These are phyloP conservation scores for Pseudonitzschia multiseries DNA, from an alignment of 108 stramenopile genomes.

Conservation along the genomic window DNA sequence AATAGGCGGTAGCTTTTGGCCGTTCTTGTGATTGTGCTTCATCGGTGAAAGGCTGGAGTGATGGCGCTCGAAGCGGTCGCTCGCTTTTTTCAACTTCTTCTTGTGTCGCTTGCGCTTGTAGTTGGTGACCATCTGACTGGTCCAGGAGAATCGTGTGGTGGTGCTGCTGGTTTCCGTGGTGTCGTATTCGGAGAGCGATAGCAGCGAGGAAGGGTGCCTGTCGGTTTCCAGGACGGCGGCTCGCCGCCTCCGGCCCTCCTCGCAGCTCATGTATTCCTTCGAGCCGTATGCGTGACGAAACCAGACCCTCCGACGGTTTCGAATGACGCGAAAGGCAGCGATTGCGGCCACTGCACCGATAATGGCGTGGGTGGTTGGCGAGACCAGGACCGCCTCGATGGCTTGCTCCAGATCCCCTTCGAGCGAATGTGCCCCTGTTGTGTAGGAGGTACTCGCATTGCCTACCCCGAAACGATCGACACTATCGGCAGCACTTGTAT, in stretches of 20 bases:
- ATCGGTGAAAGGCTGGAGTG: constrained; percentile 31
- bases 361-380: background rate
- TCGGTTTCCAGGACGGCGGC: constrained; percentile 51
- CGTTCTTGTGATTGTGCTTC: constrained; percentile 32
- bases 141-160: background rate
- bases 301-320: constrained; percentile 71
- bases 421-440: background rate
- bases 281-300: constrained; percentile 56
- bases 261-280: constrained; percentile 29
- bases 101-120: background rate
- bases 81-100: background rate
- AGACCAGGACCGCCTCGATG: background rate
- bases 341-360: constrained; percentile 36
- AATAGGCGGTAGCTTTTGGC: no score
- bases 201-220: constrained; percentile 25
- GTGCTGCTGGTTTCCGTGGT: background rate
- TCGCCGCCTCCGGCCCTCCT: constrained; percentile 35
- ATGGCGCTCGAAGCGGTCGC: constrained; percentile 3
- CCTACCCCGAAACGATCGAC: background rate
- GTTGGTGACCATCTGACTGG: background rate
- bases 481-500: background rate
- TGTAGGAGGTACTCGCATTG: background rate
- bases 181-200: background rate
- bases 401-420: background rate
- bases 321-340: constrained; percentile 67